phyloP scores from a whole-genome alignment of 495 filamentous ascomycete species.

The Podospora sp. region DNA sequence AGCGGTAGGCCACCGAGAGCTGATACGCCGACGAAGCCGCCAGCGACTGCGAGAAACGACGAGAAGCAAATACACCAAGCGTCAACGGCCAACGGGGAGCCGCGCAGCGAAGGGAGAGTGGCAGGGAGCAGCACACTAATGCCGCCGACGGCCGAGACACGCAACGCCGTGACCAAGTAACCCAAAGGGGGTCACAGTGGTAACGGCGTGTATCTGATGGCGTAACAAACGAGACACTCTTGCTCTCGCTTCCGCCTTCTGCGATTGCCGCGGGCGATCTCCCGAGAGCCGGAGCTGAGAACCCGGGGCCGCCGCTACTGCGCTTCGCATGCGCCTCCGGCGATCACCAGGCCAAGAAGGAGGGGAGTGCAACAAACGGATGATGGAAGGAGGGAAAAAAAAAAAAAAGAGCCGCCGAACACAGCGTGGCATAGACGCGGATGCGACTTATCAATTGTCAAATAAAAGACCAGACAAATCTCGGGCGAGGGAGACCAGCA shows the following conservation, averaged over 20 bases:
- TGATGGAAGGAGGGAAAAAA: too few species aligned
- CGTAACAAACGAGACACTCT: conserved; percentile 15
- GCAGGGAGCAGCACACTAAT: conserved; percentile 13
- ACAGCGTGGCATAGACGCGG: background rate
- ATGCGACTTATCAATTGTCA: background rate
- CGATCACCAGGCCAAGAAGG: background rate
- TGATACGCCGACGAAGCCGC: background rate
- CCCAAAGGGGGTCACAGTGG: background rate
- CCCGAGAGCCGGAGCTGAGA: conserved; percentile 6
- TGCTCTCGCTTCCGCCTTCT: conserved; percentile 19
- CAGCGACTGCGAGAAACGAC: background rate
- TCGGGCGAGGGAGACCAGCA: background rate
- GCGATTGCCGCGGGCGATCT: conserved; percentile 26
- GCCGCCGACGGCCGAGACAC: conserved; percentile 32
- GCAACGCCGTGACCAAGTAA: background rate
- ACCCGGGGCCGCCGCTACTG: conserved; percentile 4
- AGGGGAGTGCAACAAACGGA: background rate
- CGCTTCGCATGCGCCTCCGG: background rate
- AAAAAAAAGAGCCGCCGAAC: background rate
- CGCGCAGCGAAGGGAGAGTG: background rate
- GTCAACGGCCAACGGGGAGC: background rate
- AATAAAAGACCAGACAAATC: background rate
- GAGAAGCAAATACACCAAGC: background rate
- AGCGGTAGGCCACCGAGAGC: background rate
- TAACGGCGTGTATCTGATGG: conserved; percentile 1